These are phyloP conservation scores for Fusarium graminum DNA, from an alignment of 2,329 filamentous ascomycete genomes.

Conservation along the genomic window DNA sequence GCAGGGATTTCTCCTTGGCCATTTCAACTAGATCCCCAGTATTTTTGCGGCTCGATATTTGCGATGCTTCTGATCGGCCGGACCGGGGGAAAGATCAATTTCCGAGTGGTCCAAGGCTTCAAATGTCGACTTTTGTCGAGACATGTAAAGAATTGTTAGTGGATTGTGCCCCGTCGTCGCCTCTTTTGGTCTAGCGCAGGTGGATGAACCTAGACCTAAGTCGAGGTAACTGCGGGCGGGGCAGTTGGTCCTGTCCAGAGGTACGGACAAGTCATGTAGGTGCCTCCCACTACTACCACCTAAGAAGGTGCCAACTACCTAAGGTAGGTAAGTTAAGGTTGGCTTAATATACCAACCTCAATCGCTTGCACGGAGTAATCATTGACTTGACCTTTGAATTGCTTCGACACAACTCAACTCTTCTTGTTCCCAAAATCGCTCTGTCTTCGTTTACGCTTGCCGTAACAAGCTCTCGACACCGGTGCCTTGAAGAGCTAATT, in stretches of 20 bases:
- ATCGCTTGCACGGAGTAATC: too few relatives aligned
- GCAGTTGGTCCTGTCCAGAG: neutral
- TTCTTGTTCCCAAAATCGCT: neutral
- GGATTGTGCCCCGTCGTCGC: slow-evolving; percentile 27
- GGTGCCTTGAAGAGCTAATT: neutral
- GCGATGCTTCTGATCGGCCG: neutral
- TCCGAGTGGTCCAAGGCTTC: neutral
- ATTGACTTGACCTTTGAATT: neutral
- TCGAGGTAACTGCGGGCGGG: slow-evolving; percentile 3
- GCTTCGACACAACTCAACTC: neutral
- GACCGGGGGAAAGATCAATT: neutral
- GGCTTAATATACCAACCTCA: too few relatives aligned
- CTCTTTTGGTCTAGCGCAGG: slow-evolving; percentile 27
- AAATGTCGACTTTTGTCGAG: slow-evolving; percentile 17
- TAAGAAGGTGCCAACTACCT: too few relatives aligned
- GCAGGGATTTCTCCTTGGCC: slow-evolving; percentile 27
- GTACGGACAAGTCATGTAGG: too few relatives aligned
- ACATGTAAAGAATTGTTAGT: slow-evolving; percentile 37
- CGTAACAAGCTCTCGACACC: neutral
- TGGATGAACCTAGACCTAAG: neutral
- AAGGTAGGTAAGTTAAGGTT: too few relatives aligned
- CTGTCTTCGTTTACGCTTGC: neutral
- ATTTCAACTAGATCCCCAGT: slow-evolving; percentile 21
- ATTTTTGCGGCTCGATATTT: neutral
- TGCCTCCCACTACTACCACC: too few relatives aligned